Evolutionary conservation across 257 asterid species (phyloP), one percentile per base, ranked within the genome.

Genomic region (Gynochthodes officinalis): DNA sequence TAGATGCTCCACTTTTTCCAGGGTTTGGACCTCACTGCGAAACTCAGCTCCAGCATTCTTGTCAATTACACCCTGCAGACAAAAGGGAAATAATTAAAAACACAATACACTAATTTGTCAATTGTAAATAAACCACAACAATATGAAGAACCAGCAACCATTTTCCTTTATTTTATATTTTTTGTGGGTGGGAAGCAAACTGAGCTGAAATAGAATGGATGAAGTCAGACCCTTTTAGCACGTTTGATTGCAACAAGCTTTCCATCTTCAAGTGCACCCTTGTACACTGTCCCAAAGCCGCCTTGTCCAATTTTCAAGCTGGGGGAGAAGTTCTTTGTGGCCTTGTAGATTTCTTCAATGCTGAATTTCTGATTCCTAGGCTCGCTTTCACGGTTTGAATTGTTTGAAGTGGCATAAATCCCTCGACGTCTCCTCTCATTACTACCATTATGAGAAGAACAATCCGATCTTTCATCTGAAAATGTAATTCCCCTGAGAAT

Each of bases 241-340:
- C 99, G 98, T 74, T 95, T 95, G 70, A 95, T 78, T 28, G 99
- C 99, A 66, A 95, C 97, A 25, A 89, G 28, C 10, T 87, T 87
- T 54, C 99, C 99, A 84, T 90, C 95, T 15, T 70, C 74, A 37
- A 95, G 88, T 61, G 40, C 79, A 52, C 92, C 99, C 78, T 86
- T 92, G 76, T 95, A 95, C 49, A 95, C 99, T 6, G 96, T 92
- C 80, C 98, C 99, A 69, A 92, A 95, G 57, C 99, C 99, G 53
- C 99, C 99, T 82, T 95, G 99, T 71, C 98, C 99, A 60, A 95
- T 77, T 79, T 87, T 95, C 57, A 85, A 80, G 81, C 83, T 78
- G n/a, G 96, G 97, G 32, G 97, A 92, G 78, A 95, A 95, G 73
- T 85, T 87, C 70, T 61, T 85, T 27, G 99, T 92, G 67, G 96